Percentiles rank a stretch among this genome's conserved stretches.
These are phyloP conservation scores for Boeremia lycopersici DNA, from an alignment of 2,329 filamentous ascomycete genomes.

Conservation along the genomic window DNA sequence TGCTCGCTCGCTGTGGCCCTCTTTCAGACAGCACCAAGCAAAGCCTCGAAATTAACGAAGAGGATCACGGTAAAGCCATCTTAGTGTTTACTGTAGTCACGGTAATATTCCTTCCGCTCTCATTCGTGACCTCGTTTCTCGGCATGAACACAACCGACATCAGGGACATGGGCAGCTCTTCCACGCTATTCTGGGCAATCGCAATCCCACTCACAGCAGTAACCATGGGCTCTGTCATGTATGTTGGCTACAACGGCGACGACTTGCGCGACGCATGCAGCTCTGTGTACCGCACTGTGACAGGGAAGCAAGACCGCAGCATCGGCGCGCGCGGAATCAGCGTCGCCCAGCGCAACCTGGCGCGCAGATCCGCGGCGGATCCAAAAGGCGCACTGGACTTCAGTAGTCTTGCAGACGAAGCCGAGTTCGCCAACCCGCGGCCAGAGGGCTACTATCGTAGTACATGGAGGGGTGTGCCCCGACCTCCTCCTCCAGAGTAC, in stretches of 20 bases:
- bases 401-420: conserved; percentile 26
- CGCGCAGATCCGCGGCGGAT: conserved; percentile 8
- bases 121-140: conserved; percentile 52
- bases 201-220: conserved; percentile 37
- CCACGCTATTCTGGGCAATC: conserved; percentile 50
- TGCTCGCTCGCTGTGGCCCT: conserved; percentile 34
- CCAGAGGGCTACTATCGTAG: conserved; percentile 1
- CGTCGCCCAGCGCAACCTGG: conserved; percentile 34
- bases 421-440: conserved; percentile 29
- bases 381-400: conserved; percentile 22
- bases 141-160: conserved; percentile 52
- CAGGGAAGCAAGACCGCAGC: conserved; percentile 26
- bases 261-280: conserved; percentile 24
- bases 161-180: conserved; percentile 47
- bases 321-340: conserved; percentile 27
- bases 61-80: conserved; percentile 52
- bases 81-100: conserved; percentile 54
- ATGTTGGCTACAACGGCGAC: conserved; percentile 41
- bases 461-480: background rate
- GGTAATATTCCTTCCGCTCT: conserved; percentile 52
- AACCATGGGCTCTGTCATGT: conserved; percentile 32
- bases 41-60: conserved; percentile 43
- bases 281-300: conserved; percentile 19
- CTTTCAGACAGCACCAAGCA: conserved; percentile 43
- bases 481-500: background rate